A percentile compares a stretch with the other conserved stretches of the same genome.
Conservation (phyloP, 2,329 filamentous ascomycete species). For the Colletotrichum liriopes region DNA sequence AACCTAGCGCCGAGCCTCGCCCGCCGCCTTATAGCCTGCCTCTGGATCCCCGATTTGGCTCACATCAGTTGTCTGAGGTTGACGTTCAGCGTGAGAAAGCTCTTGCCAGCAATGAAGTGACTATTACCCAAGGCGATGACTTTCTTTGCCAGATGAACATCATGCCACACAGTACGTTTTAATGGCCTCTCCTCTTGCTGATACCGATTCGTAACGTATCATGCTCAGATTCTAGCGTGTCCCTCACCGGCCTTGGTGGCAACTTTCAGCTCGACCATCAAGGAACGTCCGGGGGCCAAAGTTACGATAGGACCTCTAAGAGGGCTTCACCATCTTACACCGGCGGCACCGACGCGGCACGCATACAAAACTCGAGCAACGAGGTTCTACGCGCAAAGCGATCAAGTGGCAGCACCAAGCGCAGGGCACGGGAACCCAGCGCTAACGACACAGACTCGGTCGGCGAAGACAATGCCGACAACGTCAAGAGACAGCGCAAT, state of each 20-base stretch:
- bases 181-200: background rate
- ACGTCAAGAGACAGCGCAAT: conserved; percentile 71
- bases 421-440: background rate
- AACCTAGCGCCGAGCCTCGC: background rate
- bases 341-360: background rate
- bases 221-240: background rate
- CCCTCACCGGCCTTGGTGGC: background rate
- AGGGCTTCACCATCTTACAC: background rate
- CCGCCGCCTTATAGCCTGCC: background rate
- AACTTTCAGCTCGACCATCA: background rate
- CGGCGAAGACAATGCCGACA: background rate
- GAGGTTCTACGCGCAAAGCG: background rate
- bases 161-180: background rate
- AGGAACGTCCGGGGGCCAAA: background rate
- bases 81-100: too few species aligned
- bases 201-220: background rate
- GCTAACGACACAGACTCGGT: background rate
- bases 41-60: background rate
- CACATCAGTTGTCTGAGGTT: background rate
- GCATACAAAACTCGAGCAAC: background rate
- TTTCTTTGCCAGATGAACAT: background rate
- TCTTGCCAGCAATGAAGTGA: background rate
- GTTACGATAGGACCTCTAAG: background rate
- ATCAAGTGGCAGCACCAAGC: background rate
- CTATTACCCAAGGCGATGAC: background rate